These are phyloP conservation scores for Isatis tinctoria DNA, from an alignment of 345 rosid species.

Conservation along the genomic window DNA sequence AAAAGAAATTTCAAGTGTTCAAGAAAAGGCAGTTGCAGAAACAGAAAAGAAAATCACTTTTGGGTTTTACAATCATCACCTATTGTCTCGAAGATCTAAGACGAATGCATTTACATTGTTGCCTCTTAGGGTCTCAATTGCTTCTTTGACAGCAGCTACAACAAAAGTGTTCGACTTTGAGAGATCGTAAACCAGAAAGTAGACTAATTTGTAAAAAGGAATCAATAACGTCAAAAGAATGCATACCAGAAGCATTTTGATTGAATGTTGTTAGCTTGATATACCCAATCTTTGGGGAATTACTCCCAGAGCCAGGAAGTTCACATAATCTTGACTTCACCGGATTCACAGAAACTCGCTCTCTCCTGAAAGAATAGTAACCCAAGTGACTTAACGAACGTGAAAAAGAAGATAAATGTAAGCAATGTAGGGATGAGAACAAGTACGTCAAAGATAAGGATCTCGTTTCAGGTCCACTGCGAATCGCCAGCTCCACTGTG, in stretches of 20 bases:
- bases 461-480: slow-evolving; percentile 71
- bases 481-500: slow-evolving; percentile 65
- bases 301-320: slow-evolving; percentile 64
- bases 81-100: slow-evolving; percentile 94
- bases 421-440: neutral
- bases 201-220: slow-evolving; percentile 10
- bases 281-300: slow-evolving; percentile 74
- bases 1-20: slow-evolving; percentile 34
- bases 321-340: slow-evolving; percentile 84
- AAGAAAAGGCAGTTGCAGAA: slow-evolving; percentile 25
- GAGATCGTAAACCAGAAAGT: neutral
- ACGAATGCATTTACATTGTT: slow-evolving; percentile 69
- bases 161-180: neutral
- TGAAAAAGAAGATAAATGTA: neutral
- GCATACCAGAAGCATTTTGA: slow-evolving; percentile 79
- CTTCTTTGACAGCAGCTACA: slow-evolving; percentile 83
- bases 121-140: slow-evolving; percentile 66
- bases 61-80: slow-evolving; percentile 48
- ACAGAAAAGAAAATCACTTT: slow-evolving; percentile 14
- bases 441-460: slow-evolving; percentile 63
- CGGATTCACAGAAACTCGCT: slow-evolving; percentile 76
- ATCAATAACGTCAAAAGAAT: neutral
- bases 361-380: slow-evolving; percentile 53
- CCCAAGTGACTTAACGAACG: neutral
- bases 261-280: slow-evolving; percentile 82